Evolutionary conservation across 139 green algal species (phyloP).

Genomic region (Chlorella vulgaris): DNA sequence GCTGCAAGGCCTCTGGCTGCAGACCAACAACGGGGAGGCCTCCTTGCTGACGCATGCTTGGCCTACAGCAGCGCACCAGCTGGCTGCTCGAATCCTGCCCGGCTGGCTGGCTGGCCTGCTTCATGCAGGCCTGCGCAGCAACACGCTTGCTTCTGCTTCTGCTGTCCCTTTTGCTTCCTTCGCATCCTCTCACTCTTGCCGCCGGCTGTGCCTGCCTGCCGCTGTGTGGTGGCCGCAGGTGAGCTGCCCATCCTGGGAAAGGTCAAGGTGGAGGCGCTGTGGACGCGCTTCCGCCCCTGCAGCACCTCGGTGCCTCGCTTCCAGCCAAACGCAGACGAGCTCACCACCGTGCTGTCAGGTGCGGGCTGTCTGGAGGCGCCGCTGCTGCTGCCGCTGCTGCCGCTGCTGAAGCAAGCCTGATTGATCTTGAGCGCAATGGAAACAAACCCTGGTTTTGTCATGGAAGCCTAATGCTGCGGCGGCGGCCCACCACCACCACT

Average conservation of each 20-base stretch:
- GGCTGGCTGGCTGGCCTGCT: background rate
- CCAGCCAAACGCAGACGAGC: background rate
- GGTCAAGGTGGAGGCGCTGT: background rate
- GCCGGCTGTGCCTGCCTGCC: background rate
- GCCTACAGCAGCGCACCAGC: background rate
- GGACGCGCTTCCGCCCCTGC: background rate
- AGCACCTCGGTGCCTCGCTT: conserved; percentile 13
- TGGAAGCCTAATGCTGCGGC: too few species aligned
- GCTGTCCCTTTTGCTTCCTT: background rate
- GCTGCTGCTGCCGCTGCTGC: background rate
- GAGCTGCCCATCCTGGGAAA: background rate
- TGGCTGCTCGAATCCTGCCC: background rate
- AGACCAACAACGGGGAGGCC: too few species aligned
- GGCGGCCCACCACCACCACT: too few species aligned
- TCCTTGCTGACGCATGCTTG: too few species aligned
- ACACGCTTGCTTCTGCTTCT: background rate
- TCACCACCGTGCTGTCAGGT: conserved; percentile 17
- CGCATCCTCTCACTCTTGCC: background rate
- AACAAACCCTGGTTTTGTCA: too few species aligned
- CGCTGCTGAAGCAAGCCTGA: background rate
- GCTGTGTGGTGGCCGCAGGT: background rate
- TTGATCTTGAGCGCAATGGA: background rate
- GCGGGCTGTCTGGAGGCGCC: background rate
- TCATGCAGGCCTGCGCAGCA: background rate
- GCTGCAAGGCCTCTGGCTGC: too few species aligned